phyloP scores from a whole-genome alignment of 345 rosid genomes.

The Arabis hirsuta region DNA sequence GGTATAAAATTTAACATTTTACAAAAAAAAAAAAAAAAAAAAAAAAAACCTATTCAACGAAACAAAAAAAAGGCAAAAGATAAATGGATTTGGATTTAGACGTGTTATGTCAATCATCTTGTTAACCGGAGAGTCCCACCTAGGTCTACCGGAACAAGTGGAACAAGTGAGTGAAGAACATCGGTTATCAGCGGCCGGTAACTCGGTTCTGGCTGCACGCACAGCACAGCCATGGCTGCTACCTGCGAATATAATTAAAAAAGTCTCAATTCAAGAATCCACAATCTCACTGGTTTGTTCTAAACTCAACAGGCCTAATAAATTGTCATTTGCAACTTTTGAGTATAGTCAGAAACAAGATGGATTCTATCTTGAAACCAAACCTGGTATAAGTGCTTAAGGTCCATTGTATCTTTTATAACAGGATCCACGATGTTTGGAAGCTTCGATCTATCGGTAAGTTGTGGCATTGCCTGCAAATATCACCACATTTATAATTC shows the following conservation, averaged over 20 bases:
- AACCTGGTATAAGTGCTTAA: constrained; percentile 92
- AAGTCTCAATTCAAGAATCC: not conserved
- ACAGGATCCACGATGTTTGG: constrained; percentile 84
- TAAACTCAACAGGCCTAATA: not conserved
- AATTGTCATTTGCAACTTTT: constrained; percentile 50
- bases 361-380: constrained; percentile 7
- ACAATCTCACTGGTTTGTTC: constrained; percentile 19
- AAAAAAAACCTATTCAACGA: constrained; percentile 1
- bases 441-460: constrained; percentile 80
- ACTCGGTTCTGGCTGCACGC: constrained; percentile 90
- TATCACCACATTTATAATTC: constrained; percentile 9
- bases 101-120: constrained; percentile 35
- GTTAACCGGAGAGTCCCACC: constrained; percentile 75
- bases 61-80: not conserved
- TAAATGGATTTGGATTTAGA: not conserved
- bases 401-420: constrained; percentile 71
- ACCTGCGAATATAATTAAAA: constrained; percentile 54
- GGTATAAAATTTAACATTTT: no score
- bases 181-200: constrained; percentile 87
- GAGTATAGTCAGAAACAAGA: constrained; percentile 55
- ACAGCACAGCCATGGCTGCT: constrained; percentile 93
- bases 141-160: constrained; percentile 74
- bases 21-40: no score
- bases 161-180: constrained; percentile 84
- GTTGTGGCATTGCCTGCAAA: constrained; percentile 95